These are phyloP conservation scores for Herpotrichia juniperi DNA, from an alignment of 2,329 filamentous ascomycete genomes.

Conservation along the genomic window DNA sequence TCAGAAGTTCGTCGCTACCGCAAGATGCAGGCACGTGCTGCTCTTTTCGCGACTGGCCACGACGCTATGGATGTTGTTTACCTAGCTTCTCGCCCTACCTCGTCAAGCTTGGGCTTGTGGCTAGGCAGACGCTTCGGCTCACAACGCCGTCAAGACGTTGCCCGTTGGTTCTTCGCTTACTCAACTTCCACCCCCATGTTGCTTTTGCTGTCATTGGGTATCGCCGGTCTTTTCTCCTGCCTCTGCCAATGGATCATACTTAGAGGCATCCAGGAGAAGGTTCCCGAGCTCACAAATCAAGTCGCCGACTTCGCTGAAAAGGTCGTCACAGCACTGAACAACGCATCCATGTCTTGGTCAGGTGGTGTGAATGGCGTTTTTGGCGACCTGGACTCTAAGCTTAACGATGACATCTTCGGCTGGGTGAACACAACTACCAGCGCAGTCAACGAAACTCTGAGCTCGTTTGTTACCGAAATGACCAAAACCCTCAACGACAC, in stretches of 20 bases:
- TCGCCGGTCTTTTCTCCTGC: conserved; percentile 83
- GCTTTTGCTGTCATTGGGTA: conserved; percentile 82
- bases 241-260: conserved; percentile 84
- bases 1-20: conserved; percentile 80
- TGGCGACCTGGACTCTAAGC: conserved; percentile 65
- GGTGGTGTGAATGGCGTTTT: conserved; percentile 76
- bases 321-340: conserved; percentile 74
- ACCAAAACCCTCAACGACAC: conserved; percentile 73
- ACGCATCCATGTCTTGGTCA: conserved; percentile 79
- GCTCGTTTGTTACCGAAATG: conserved; percentile 80
- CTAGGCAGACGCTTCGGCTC: conserved; percentile 68
- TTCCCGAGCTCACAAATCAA: conserved; percentile 74
- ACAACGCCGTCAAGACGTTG: conserved; percentile 70
- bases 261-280: conserved; percentile 72
- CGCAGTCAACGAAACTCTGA: conserved; percentile 85
- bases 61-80: conserved; percentile 90
- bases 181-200: conserved; percentile 83
- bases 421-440: conserved; percentile 85
- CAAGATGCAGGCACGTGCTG: conserved; percentile 71
- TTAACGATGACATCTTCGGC: conserved; percentile 85
- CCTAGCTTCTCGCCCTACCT: conserved; percentile 80
- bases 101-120: conserved; percentile 74
- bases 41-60: conserved; percentile 69
- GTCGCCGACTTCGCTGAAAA: conserved; percentile 81
- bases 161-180: conserved; percentile 85